Conservation (phyloP, 2,329 filamentous ascomycete genomes). For the Colletotrichum theobromicola region DNA sequence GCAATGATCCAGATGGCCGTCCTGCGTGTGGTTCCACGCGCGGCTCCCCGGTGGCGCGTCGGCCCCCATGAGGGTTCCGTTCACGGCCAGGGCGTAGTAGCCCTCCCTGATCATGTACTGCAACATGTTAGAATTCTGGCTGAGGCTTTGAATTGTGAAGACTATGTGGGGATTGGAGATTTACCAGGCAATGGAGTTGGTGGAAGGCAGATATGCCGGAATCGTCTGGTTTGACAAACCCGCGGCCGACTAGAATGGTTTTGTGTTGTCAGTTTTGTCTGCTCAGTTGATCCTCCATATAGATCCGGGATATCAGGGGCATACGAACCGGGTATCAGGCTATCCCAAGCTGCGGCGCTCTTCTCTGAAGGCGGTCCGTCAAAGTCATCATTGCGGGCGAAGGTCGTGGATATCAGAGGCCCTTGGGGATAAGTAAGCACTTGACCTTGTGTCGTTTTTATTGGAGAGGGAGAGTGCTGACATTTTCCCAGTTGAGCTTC, state of each 20-base stretch:
- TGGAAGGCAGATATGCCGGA: neutral
- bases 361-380: neutral
- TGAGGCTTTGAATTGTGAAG: neutral
- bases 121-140: neutral
- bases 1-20: neutral
- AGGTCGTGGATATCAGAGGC: neutral
- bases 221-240: neutral
- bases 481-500: neutral
- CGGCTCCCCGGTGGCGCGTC: neutral
- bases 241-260: neutral
- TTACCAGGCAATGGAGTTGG: neutral
- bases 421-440: neutral
- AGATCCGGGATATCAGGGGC: neutral
- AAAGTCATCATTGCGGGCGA: neutral
- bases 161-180: neutral
- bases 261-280: neutral
- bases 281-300: neutral
- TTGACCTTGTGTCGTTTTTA: neutral
- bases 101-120: neutral
- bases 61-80: neutral
- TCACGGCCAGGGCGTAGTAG: neutral
- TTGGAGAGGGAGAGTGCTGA: accelerated
- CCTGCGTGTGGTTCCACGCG: neutral
- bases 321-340: neutral
- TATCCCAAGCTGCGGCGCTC: neutral